These are phyloP conservation scores for Crithidia bombi DNA, from an alignment of 208 protist genomes.

Conservation along the genomic window DNA sequence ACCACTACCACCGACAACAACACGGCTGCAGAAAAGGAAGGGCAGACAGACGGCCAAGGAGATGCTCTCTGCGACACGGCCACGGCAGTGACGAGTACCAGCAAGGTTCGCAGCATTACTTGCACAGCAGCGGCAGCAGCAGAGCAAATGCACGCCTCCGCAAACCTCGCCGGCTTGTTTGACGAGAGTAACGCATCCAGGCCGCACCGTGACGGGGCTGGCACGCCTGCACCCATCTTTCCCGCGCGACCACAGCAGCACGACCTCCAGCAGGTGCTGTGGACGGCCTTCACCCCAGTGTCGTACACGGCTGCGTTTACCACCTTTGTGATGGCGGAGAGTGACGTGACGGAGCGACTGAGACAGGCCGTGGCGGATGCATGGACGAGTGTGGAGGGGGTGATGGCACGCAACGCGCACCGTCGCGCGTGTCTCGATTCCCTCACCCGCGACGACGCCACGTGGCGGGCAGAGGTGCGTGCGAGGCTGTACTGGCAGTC, in stretches of 20 bases:
- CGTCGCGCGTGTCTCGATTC: slow-evolving; percentile 37
- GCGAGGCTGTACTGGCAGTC: slow-evolving; percentile 64
- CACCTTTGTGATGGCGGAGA: slow-evolving; percentile 31
- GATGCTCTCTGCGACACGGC: neutral
- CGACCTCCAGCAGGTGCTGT: slow-evolving; percentile 25
- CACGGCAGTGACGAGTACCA: too few relatives aligned
- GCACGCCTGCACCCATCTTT: slow-evolving; percentile 1
- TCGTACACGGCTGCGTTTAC: slow-evolving; percentile 24
- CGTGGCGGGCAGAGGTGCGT: slow-evolving; percentile 26
- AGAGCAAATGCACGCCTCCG: neutral
- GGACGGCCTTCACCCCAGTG: slow-evolving; percentile 41
- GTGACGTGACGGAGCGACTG: slow-evolving; percentile 30
- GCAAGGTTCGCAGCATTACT: too few relatives aligned
- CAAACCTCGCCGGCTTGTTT: neutral
- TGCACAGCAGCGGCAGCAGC: neutral
- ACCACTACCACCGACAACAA: neutral
- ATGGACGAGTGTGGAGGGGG: slow-evolving; percentile 64
- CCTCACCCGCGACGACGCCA: slow-evolving; percentile 27
- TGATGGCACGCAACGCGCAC: slow-evolving; percentile 49
- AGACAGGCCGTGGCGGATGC: slow-evolving; percentile 39
- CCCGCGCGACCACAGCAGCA: neutral
- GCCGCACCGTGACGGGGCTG: slow-evolving; percentile 6
- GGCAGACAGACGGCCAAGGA: neutral
- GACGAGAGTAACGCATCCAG: neutral
- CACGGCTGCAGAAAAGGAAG: neutral